These are phyloP conservation scores for Fusarium torreyae DNA, from an alignment of 2,329 filamentous ascomycete genomes.

Conservation along the genomic window DNA sequence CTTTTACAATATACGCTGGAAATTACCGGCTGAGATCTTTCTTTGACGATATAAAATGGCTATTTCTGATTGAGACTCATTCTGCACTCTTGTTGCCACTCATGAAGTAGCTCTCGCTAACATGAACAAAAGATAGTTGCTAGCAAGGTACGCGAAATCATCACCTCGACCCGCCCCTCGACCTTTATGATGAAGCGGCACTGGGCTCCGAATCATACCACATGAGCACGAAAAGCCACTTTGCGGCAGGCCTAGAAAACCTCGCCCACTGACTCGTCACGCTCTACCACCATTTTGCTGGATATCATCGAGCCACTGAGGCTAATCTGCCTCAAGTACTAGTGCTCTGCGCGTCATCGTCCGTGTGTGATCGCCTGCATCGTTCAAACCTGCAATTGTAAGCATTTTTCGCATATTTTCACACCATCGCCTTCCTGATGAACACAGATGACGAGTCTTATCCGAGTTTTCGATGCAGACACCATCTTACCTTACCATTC, in stretches of 20 bases:
- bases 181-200: slow-evolving; percentile 87
- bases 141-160: slow-evolving; percentile 55
- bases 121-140: slow-evolving; percentile 39
- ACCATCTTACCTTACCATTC: slow-evolving; percentile 78
- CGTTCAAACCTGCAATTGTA: slow-evolving; percentile 16
- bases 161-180: slow-evolving; percentile 30
- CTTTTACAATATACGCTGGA: slow-evolving; percentile 81
- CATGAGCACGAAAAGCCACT: slow-evolving; percentile 88
- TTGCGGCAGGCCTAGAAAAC: slow-evolving; percentile 99
- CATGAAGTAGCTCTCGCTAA: slow-evolving; percentile 51
- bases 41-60: slow-evolving; percentile 88
- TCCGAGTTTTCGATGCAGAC: slow-evolving; percentile 80
- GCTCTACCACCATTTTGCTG: slow-evolving; percentile 22
- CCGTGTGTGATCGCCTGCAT: not conserved
- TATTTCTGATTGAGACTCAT: slow-evolving; percentile 77
- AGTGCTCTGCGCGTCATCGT: slow-evolving; percentile 11
- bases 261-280: slow-evolving; percentile 88
- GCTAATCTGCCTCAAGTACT: slow-evolving; percentile 45
- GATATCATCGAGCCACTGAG: slow-evolving; percentile 26
- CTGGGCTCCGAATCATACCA: slow-evolving; percentile 87
- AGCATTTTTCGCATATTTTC: slow-evolving; percentile 26
- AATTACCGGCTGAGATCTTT: slow-evolving; percentile 93
- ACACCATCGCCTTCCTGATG: slow-evolving; percentile 56
- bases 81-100: slow-evolving; percentile 22
- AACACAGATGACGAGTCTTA: slow-evolving; percentile 84